Conservation (phyloP, 306 rosid species). For the Lathyrus aphaca region DNA sequence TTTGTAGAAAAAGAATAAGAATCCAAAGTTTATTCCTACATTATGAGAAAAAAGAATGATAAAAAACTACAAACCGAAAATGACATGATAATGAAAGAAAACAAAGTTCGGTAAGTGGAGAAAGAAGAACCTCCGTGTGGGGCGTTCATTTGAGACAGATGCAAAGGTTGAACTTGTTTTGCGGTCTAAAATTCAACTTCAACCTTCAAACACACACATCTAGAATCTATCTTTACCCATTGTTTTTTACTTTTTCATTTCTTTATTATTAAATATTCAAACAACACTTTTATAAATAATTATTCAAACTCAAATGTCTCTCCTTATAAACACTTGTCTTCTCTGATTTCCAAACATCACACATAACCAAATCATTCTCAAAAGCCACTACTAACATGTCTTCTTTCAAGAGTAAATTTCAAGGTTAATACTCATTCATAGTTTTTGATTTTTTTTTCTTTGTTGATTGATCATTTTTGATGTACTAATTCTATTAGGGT, state of each 20-base stretch:
- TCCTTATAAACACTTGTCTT: not conserved
- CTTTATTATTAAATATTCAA: conserved; percentile 11
- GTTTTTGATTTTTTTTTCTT: not conserved
- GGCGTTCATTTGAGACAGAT: conserved; percentile 20
- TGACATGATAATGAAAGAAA: not conserved
- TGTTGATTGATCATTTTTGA: not conserved
- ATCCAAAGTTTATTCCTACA: conserved; percentile 13
- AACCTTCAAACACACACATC: conserved; percentile 24
- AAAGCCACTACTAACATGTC: conserved; percentile 50
- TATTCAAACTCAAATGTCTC: not conserved
- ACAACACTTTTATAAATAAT: conserved; percentile 28
- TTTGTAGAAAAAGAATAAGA: not conserved
- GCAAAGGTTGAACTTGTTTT: conserved; percentile 39
- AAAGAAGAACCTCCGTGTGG: conserved; percentile 6
- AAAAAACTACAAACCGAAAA: conserved; percentile 11
- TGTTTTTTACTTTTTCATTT: conserved; percentile 36
- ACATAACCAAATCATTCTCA: conserved; percentile 1
- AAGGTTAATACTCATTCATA: conserved; percentile 46
- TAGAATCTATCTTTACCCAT: conserved; percentile 30
- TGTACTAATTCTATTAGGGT: not conserved
- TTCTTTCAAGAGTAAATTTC: conserved; percentile 69
- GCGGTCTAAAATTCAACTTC: conserved; percentile 31
- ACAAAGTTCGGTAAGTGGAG: not conserved
- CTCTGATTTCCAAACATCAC: conserved; percentile 25
- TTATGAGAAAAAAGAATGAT: not conserved